Evolutionary conservation across 1,139 yeast species (phyloP), one percentile per base, ranked within the genome.

Genomic region (Sugiyamaella paludigena): DNA sequence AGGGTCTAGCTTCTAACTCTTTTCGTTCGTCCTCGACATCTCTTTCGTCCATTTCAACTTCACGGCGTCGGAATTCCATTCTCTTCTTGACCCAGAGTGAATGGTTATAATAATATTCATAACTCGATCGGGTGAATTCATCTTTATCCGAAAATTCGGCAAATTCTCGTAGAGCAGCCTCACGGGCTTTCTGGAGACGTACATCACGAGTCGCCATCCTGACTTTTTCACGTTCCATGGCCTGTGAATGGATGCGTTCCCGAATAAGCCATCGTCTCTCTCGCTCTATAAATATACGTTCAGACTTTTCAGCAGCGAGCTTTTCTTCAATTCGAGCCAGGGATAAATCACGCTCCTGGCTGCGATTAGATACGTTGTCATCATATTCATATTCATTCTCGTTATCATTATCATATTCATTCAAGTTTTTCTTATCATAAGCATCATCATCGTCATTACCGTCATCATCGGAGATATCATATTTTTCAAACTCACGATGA

Each of bases 41-140:
- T 13, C 52, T 57, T 11, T 51, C 53, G 44, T 68, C 72, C 9
- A 51, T 52, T 15, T 60, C 65, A 9, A 53, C 48, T 43, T 68
- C 72, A 15, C 65, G 54, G 19, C 50, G 50, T 16, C 69, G 50
- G 36, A 52, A 53, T 10, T 48, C 51, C 43, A 55, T 55, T 34
- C 72, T 59, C 13, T 55, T 51, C 36, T 67, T 61, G n/a, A 59
- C 55, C 72, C 72, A 68, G 2, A 60, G 55, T 2, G 66, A 57
- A 31, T 61, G 67, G 48, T 67, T 68, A 35, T 57, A 55, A 49
- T 64, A 67, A 49, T 67, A 68, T 35, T 61, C 62, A 47, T 60
- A 55, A 15, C 49, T 45, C 10, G 56, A 48, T 28, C 49, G 49
- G 15, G 50, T 53, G 13, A 48, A 43, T 7, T 57, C 61, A 27